Percentiles rank a stretch among this genome's conserved stretches.
Evolutionary conservation across 2,329 filamentous ascomycete genomes (phyloP).

Genomic region (Thielaviopsis musarum): DNA sequence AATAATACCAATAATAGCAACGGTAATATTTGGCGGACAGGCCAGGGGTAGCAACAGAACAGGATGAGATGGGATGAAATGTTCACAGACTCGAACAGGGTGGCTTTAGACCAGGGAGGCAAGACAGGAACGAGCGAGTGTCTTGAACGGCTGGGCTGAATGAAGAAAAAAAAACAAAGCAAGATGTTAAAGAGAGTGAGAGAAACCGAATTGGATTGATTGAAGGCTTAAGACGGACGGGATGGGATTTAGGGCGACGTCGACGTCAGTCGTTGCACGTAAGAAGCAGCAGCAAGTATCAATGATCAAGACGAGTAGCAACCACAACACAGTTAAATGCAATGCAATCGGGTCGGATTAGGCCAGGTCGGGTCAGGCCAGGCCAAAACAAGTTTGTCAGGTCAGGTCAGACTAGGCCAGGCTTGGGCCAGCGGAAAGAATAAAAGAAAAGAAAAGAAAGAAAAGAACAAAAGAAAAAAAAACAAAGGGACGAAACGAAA

Average conservation of each 20-base stretch:
- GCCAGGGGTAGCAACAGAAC: background rate
- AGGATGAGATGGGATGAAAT: background rate
- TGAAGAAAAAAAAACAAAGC: conserved; percentile 11
- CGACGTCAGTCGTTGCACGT: background rate
- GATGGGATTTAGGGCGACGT: background rate
- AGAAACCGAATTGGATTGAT: too few relatives aligned
- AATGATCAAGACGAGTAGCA: background rate
- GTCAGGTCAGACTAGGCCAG: background rate
- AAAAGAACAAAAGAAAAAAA: background rate
- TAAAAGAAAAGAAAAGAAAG: background rate
- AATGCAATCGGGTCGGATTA: background rate
- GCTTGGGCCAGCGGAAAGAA: background rate
- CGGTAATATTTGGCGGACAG: background rate
- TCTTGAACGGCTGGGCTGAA: background rate
- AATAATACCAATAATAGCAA: background rate
- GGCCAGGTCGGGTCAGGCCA: background rate
- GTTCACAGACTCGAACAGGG: background rate
- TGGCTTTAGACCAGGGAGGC: background rate
- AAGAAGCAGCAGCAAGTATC: background rate
- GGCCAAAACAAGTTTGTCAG: background rate
- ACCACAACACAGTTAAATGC: background rate
- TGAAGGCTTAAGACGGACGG: too few relatives aligned
- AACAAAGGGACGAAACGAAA: background rate
- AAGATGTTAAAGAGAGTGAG: background rate
- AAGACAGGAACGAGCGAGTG: background rate